A percentile compares a stretch with the other conserved stretches of the same genome.
These are phyloP conservation scores for Linnemannia hyalina DNA, from an alignment of 192 early-diverging fungal species.

Conservation along the genomic window DNA sequence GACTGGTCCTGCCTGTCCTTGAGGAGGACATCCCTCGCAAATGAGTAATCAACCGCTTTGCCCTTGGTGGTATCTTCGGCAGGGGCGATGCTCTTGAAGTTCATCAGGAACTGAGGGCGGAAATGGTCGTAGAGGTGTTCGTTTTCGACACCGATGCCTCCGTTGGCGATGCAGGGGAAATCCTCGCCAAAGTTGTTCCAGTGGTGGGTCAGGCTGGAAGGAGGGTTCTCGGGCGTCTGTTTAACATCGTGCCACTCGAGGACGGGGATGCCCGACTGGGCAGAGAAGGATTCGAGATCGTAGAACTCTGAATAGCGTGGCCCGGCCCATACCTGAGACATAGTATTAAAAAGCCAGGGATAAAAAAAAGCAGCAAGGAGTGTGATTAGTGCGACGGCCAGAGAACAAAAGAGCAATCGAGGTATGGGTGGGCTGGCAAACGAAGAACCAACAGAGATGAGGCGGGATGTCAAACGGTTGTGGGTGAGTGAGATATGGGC, in stretches of 20 bases:
- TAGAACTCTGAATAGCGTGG: constrained; percentile 50
- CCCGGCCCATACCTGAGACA: constrained; percentile 32
- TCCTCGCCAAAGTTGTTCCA: constrained; percentile 38
- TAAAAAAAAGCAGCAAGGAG: not conserved
- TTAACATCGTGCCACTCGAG: constrained; percentile 55
- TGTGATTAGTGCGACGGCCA: not conserved
- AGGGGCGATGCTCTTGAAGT: constrained; percentile 22
- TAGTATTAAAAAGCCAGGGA: not conserved
- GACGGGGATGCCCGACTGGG: constrained; percentile 27
- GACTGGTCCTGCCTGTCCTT: constrained; percentile 15
- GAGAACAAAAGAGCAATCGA: not conserved
- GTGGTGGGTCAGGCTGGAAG: constrained; percentile 1
- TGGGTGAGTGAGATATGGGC: not conserved
- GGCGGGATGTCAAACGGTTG: not conserved
- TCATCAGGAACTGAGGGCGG: constrained; percentile 45
- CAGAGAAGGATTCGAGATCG: constrained; percentile 32
- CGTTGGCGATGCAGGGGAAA: constrained; percentile 41
- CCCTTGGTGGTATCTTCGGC: constrained; percentile 15
- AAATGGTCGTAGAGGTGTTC: constrained; percentile 51
- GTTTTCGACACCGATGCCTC: constrained; percentile 37
- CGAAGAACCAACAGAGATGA: not conserved
- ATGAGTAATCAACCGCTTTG: constrained; percentile 11
- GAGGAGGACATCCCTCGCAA: constrained; percentile 34
- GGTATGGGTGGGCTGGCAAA: not conserved
- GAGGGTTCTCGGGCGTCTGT: constrained; percentile 36